Base-by-base conservation (phyloP, 768 basidiomycete species). In the Amanita brunnescens region DNA sequence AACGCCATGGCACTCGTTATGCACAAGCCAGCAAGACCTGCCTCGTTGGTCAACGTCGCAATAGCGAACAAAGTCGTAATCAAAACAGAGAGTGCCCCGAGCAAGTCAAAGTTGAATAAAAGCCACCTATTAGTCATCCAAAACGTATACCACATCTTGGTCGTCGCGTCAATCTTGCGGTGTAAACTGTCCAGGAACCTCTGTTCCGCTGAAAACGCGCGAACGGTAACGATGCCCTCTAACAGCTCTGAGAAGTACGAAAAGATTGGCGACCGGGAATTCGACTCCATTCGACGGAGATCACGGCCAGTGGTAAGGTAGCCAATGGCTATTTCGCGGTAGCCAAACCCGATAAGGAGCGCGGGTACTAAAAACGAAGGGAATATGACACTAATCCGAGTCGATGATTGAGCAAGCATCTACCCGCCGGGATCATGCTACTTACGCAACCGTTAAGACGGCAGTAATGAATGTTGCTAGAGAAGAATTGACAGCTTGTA, bases 71-170 rank as follows among this genome's bases (percentile, higher is more conserved):
- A 57, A 1, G 83, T 86, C 0, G 91, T 92, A 16, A 81, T 70
- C 21, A 92, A 70, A 6, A 92, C 85, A 1, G 83, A 79, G 42
- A 83, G 51, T 24, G 79, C 86, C 24, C 90, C 89, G 8, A 94
- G 76, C 1, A 71, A 57, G 63, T 96, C 92, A 61, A 91, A 94
- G 55, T 87, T 82, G 51, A 94, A 65, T 32, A 93, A 67, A 2
- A 95, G 73, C 89, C 87, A 91, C 45, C 91, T 72, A 57, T 89
- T 91, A 7, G 81, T 83, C 89, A 92, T 91, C 91, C 91, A 91
- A 66, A 87, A 87, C 12, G 70, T 77, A 61, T 90, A 88, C 85
- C 83, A 88, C 85, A 88, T 86, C 83, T 84, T 80, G 9, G 80
- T 91, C n/a, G 85, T 91, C 45, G 74, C 67, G 55, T 91, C 86